Conservation (phyloP, 2,329 filamentous ascomycete genomes). For the Penicillium sp. region DNA sequence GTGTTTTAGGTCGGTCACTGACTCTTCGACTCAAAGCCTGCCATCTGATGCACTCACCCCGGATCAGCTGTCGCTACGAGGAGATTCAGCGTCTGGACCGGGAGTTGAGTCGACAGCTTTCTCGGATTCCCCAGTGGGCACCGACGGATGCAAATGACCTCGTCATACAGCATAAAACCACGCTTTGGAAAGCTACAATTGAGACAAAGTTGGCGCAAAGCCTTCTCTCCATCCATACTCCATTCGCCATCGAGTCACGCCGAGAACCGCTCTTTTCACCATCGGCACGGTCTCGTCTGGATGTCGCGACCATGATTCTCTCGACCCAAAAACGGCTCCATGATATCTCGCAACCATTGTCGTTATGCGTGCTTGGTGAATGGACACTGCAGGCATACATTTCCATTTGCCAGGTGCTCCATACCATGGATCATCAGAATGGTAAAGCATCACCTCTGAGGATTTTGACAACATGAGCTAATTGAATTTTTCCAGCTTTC, state of each 20-base stretch:
- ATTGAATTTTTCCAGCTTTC: neutral
- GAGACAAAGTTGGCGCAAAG: slow-evolving; percentile 39
- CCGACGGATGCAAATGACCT: slow-evolving; percentile 20
- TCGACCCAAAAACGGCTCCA: slow-evolving; percentile 38
- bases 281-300: slow-evolving; percentile 38
- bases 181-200: slow-evolving; percentile 36
- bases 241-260: slow-evolving; percentile 39
- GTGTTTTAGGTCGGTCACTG: slow-evolving; percentile 32
- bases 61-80: slow-evolving; percentile 41
- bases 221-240: slow-evolving; percentile 43
- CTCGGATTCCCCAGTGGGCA: slow-evolving; percentile 37
- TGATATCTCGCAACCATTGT: slow-evolving; percentile 34
- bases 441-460: slow-evolving; percentile 19
- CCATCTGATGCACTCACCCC: slow-evolving; percentile 39
- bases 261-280: slow-evolving; percentile 36
- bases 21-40: slow-evolving; percentile 36
- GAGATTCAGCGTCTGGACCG: slow-evolving; percentile 44
- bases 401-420: slow-evolving; percentile 41
- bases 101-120: slow-evolving; percentile 38
- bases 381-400: slow-evolving; percentile 41
- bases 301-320: slow-evolving; percentile 40
- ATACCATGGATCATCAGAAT: slow-evolving; percentile 25
- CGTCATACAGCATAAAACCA: slow-evolving; percentile 29
- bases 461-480: neutral
- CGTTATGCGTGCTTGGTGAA: slow-evolving; percentile 38